A percentile compares a stretch with the other conserved stretches of the same genome.
Evolutionary conservation across 345 rosid genomes (phyloP).

Genomic region (Eucalyptus viminalis): DNA sequence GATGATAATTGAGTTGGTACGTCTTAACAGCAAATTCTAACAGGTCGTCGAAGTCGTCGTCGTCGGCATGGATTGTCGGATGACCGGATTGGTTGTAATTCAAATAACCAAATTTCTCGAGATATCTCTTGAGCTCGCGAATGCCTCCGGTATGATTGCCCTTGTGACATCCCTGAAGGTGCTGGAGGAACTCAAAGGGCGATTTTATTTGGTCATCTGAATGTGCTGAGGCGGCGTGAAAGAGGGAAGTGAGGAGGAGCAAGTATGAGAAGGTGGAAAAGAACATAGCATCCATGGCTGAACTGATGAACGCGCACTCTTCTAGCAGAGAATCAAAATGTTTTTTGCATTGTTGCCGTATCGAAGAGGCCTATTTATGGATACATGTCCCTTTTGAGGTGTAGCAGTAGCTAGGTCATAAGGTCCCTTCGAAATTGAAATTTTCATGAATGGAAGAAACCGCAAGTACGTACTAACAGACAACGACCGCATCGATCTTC

Average conservation of each 20-base stretch:
- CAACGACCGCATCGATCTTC: too few relatives aligned
- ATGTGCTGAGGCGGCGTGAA: background rate
- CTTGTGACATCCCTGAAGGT: slow-evolving; percentile 14
- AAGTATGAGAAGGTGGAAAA: background rate
- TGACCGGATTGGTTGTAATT: background rate
- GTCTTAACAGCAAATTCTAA: slow-evolving; percentile 14
- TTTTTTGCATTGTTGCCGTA: too few relatives aligned
- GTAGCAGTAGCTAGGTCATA: too few relatives aligned
- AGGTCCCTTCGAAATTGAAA: too few relatives aligned
- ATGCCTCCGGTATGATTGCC: slow-evolving; percentile 17
- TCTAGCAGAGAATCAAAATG: background rate
- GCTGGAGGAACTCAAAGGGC: slow-evolving; percentile 8
- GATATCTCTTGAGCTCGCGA: slow-evolving; percentile 7
- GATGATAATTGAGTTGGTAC: slow-evolving; percentile 14
- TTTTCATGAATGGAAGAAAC: too few relatives aligned
- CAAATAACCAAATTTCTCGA: slow-evolving; percentile 21
- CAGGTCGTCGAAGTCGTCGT: slow-evolving; percentile 9
- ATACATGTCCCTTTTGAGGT: too few relatives aligned
- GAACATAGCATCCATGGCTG: background rate
- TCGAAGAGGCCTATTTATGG: too few relatives aligned
- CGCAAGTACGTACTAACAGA: too few relatives aligned
- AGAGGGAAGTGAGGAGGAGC: background rate
- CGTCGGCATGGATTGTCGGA: background rate
- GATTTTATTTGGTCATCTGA: background rate
- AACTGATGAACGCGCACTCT: background rate